Base-by-base conservation (phyloP, 2,329 filamentous ascomycete species). In the Fonsecaea pedrosoi region DNA sequence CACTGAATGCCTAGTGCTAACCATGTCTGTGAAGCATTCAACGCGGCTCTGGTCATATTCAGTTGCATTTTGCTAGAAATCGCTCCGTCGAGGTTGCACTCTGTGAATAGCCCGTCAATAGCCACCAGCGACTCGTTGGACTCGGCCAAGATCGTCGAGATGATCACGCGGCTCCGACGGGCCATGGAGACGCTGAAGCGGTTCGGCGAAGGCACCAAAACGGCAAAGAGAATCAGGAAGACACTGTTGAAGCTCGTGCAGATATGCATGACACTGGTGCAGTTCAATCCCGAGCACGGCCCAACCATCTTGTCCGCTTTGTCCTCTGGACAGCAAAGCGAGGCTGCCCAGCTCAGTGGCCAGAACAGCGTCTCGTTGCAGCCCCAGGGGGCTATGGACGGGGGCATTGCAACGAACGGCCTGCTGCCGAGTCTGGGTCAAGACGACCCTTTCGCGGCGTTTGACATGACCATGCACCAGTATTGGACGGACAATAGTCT, bases 351-450 rank as follows among this genome's bases (percentile, higher is more conserved):
- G 45, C 15, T 38, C 12, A 60, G 60, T 34, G 35, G 25, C 25
- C 67, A 64, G 55, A 48, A 32, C 48, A 58, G 54, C 21, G 9
- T 56, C 21, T 50, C 21, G 32, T 12, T 62, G 30, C 57, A 56
- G 30, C 25, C 18, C 13, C 53, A 58, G 10, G 54, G 50, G n/a
- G 53, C 38, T 1, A 34, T 59, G 42, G 55, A 57, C 18, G 57
- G 50, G n/a, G n/a, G 25, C n/a, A 55, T 55, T 5, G 35, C 53
- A n/a, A 48, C 78, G 0, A 78, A 75, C 15, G 81, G 82, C 0
- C 74, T 83, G 1, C 79, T 82, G 5, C 82, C 81, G 0, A 83
- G 79, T 0, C 82, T 83, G 80, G 81, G 81, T 0, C 81, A 82
- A 0, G 77, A 82, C 65, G 68, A 69, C 21, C 68, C 65, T 4